Evolutionary conservation across 306 rosid genomes (phyloP), one percentile per base, ranked within the genome.

Genomic region (Alnus rubra): DNA sequence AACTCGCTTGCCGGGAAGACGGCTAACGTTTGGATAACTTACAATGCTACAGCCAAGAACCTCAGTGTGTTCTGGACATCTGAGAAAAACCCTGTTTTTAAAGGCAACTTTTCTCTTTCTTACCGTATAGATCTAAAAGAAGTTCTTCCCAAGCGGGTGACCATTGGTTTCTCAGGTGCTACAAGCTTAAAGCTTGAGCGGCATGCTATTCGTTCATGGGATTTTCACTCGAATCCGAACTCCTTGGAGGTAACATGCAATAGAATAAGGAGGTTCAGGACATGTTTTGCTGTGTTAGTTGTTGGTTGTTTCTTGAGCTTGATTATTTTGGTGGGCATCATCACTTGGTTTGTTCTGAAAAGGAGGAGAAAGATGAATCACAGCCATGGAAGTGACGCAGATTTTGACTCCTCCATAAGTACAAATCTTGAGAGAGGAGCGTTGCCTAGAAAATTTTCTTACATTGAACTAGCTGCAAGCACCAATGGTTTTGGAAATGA

Each of bases 381-480:
- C 30, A 58, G 70, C 3, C 72, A 37, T 4, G 48, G 48, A 44
- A 37, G 8, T 3, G 71, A 54, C 16, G 9, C 12, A 0, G 14
- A 42, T 3, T 13, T 68, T 0, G 72, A 37, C 2, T 67, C 76
- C 51, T 33, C 63, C 23, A 42, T 5, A 48, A 78, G 75, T 9
- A 84, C 56, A 31, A 84, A 89, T 74, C 68, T 87, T 18, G 89
- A 86, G 37, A 87, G 68, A 74, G 79, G 39, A 12, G 37, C 93
- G 0, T 56, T 89, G 19, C 92, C 96, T 0, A 86, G 74, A 54
- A 78, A 80, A 70, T 86, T 91, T 9, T 33, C 87, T 28, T 87
- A 89, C 79, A 50, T 53, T 5, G 93, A 89, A 50, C 12, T 91
- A 0, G 55, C 75, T n/a, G 78, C 58, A 0, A 89, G 92, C 7